Conservation (phyloP, 768 basidiomycete species). For the Solioccasus polychromus region DNA sequence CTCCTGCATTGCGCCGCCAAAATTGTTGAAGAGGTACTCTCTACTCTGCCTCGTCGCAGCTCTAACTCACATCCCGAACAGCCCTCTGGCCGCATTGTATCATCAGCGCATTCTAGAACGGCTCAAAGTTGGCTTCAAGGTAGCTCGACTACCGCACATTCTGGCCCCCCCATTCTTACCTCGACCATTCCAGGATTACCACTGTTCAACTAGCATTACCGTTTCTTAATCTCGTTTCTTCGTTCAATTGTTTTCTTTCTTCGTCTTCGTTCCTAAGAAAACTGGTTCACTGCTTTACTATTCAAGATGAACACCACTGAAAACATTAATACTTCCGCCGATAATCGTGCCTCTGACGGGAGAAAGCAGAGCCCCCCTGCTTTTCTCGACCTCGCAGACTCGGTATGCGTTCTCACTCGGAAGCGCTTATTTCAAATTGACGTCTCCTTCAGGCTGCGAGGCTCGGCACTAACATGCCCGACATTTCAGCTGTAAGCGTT, state of each 20-base stretch:
- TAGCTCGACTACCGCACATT: constrained; percentile 18
- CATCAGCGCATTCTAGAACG: constrained; percentile 78
- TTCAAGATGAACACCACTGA: constrained; percentile 69
- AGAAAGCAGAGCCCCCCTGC: constrained; percentile 88
- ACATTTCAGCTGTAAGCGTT: constrained; percentile 74
- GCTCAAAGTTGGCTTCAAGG: constrained; percentile 75
- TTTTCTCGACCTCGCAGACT: constrained; percentile 91
- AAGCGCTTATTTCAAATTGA: constrained; percentile 7
- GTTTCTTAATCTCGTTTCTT: constrained; percentile 51
- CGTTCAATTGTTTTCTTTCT: constrained; percentile 52
- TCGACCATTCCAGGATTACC: constrained; percentile 43
- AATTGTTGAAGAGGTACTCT: constrained; percentile 45
- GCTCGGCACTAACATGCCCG: constrained; percentile 82
- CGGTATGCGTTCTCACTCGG: constrained; percentile 51
- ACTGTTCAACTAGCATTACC: constrained; percentile 65
- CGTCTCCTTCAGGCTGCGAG: constrained; percentile 60
- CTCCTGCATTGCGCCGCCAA: constrained; percentile 29
- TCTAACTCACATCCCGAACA: too few relatives aligned
- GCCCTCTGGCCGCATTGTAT: constrained; percentile 68
- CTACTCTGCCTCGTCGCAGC: too few relatives aligned
- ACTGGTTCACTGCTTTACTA: constrained; percentile 41
- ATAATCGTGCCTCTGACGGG: constrained; percentile 68
- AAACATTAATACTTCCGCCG: constrained; percentile 68
- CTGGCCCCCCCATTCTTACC: constrained; percentile 26
- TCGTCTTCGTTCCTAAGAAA: constrained; percentile 49